Percentiles rank a stretch among this genome's conserved stretches.
Evolutionary conservation across 1,284 basidiomycete genomes (phyloP).

Genomic region (Somion occarium): DNA sequence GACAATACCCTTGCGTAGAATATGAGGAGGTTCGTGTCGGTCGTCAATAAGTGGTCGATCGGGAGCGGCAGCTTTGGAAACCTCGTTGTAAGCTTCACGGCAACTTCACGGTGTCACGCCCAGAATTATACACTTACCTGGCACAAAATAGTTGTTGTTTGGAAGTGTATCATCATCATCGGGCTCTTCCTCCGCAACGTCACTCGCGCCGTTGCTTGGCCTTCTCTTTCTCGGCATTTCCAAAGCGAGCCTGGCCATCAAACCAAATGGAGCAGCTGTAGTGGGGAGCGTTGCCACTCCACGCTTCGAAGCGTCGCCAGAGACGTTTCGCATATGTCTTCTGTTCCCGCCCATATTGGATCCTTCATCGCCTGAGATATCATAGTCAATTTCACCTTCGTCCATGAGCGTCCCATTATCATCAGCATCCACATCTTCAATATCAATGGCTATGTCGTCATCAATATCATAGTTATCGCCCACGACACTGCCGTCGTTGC

Average conservation of each 20-base stretch:
- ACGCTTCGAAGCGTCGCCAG: conserved; percentile 11
- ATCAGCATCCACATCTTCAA: conserved; percentile 15
- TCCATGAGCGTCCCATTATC: conserved; percentile 7
- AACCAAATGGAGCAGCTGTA: conserved; percentile 60
- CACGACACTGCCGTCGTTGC: conserved; percentile 26
- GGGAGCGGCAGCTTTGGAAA: conserved; percentile 37
- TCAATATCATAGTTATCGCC: conserved; percentile 7
- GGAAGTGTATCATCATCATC: conserved; percentile 55
- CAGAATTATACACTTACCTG: conserved; percentile 40
- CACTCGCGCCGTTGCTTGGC: conserved; percentile 20
- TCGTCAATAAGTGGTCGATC: conserved; percentile 29
- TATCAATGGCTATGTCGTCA: conserved; percentile 17
- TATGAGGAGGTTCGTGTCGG: conserved; percentile 56
- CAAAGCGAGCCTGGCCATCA: conserved; percentile 61
- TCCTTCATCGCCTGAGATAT: neutral
- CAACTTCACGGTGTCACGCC: neutral
- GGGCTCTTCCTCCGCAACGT: conserved; percentile 38
- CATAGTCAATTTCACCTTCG: conserved; percentile 22
- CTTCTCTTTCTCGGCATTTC: conserved; percentile 37
- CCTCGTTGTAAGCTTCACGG: neutral
- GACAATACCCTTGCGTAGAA: conserved; percentile 67
- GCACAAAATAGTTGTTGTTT: conserved; percentile 57
- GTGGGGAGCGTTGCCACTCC: conserved; percentile 50
- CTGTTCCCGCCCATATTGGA: neutral
- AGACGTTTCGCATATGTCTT: conserved; percentile 10